Conservation (phyloP, 352 stramenopile species). For the Pythium sukuiense region DNA sequence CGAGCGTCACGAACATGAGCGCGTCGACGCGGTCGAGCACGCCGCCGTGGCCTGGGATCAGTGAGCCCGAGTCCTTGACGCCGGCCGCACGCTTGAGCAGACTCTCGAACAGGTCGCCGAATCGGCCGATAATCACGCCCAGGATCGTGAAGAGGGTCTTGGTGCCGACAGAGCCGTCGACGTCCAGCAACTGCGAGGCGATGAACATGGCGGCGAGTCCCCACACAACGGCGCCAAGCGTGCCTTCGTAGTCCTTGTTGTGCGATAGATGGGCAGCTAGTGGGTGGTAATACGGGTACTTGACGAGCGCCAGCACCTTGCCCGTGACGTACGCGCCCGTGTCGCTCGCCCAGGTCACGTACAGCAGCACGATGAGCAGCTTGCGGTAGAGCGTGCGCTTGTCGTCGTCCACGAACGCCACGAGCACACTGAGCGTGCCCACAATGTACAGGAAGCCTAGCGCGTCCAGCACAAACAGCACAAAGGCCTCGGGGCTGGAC, state of each 20-base stretch:
- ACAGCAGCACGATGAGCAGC: slow-evolving; percentile 63
- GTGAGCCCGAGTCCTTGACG: slow-evolving; percentile 93
- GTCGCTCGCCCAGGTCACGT: slow-evolving; percentile 83
- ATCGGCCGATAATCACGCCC: slow-evolving; percentile 91
- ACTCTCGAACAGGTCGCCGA: slow-evolving; percentile 95
- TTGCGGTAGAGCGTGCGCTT: slow-evolving; percentile 53
- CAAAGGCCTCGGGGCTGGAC: slow-evolving; percentile 32
- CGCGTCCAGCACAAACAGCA: slow-evolving; percentile 51
- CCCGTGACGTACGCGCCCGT: slow-evolving; percentile 94
- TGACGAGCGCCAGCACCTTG: slow-evolving; percentile 78
- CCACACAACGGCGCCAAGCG: slow-evolving; percentile 82
- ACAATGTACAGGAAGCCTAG: slow-evolving; percentile 67
- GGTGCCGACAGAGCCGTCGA: slow-evolving; percentile 75
- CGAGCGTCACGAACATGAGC: slow-evolving; percentile 88
- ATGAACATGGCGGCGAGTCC: slow-evolving; percentile 86
- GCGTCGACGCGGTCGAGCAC: slow-evolving; percentile 95
- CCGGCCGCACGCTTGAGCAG: slow-evolving; percentile 94
- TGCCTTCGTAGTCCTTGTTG: slow-evolving; percentile 97
- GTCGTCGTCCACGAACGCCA: slow-evolving; percentile 65
- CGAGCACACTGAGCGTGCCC: slow-evolving; percentile 47
- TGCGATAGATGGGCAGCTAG: slow-evolving; percentile 90
- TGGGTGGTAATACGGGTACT: slow-evolving; percentile 79
- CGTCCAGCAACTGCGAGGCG: slow-evolving; percentile 51
- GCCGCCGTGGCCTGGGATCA: slow-evolving; percentile 95
- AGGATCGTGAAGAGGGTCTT: slow-evolving; percentile 83